A percentile compares a stretch with the other conserved stretches of the same genome.
Evolutionary conservation across 164 flowering plant species (phyloP).

Genomic region (Vitis riparia): DNA sequence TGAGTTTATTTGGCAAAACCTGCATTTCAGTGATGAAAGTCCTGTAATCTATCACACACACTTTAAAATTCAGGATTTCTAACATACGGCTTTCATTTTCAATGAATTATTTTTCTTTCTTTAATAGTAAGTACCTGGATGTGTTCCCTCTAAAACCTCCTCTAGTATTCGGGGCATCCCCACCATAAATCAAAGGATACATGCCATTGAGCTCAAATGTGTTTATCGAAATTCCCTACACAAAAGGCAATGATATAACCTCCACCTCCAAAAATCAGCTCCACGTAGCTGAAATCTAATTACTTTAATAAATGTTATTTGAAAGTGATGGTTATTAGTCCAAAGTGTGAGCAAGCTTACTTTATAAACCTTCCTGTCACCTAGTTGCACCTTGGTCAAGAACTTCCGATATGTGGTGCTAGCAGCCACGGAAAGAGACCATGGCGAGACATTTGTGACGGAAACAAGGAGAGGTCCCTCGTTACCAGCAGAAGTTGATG

Average conservation of each 20-base stretch:
- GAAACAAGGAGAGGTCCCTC: conserved; percentile 22
- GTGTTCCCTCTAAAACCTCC: conserved; percentile 1
- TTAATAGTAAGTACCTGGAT: conserved; percentile 17
- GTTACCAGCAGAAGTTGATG: conserved; percentile 38
- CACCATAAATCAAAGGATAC: conserved; percentile 29
- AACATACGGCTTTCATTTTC: too few relatives aligned
- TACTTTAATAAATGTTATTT: too few relatives aligned
- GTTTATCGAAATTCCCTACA: conserved; percentile 34
- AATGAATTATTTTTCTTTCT: too few relatives aligned
- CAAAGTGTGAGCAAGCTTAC: not conserved
- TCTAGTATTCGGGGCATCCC: conserved; percentile 25
- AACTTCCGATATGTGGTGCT: conserved; percentile 35
- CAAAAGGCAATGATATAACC: not conserved
- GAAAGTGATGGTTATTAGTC: too few relatives aligned
- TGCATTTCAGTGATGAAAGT: conserved; percentile 6
- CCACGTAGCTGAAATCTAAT: too few relatives aligned
- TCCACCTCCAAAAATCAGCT: too few relatives aligned
- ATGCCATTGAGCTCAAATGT: conserved; percentile 19
- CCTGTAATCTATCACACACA: too few relatives aligned
- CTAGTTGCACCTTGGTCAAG: conserved; percentile 21
- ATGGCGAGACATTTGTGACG: conserved; percentile 33
- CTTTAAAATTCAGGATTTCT: too few relatives aligned
- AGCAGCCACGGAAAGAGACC: conserved; percentile 48
- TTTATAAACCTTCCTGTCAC: conserved; percentile 24
- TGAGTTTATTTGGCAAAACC: conserved; percentile 34